Evolutionary conservation across 176 grass and related monocot genomes (phyloP), one percentile per base, ranked within the genome.

Genomic region (Avena sativa): DNA sequence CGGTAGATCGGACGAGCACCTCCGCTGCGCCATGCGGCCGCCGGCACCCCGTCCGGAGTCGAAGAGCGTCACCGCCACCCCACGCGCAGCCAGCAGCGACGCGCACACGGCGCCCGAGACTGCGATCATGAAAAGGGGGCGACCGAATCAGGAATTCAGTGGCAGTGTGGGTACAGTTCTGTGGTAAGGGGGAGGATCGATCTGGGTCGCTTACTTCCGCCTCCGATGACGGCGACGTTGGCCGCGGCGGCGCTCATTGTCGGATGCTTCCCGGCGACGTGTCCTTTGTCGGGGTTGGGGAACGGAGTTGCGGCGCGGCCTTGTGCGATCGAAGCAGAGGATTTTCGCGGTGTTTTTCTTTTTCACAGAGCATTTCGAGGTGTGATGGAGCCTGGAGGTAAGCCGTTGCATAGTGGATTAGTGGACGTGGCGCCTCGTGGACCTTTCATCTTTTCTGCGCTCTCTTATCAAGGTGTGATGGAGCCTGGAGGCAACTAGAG

Each of bases 61-160:
- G 79, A 95, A 95, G 28, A 98, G 61, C 52, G 96, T 94, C 34
- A 98, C 96, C 11, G 90, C 91, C 67, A 91, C 83, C 32, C 96
- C 93, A 34, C 85, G 83, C 12, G 90, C 85, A 20, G 96, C 93
- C 32, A 98, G 88, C 25, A 98, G 91, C 32, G 96, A 98, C 48
- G 96, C 92, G 90, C 96, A 95, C n/a, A 98, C 88, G 58, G 96
- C 76, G 56, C 96, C 96, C 34, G 92, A 77, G 68, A 98, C 96
- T 98, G 92, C 61, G 46, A 89, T 72, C 78, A 48, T 10, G 52
- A 9, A 26, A 61, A 50, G 15, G 58, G 55, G 36, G 51, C 14
- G 36, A 83, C 26, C 63, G 46, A 38, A 53, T 72, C 68, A 76
- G 79, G 50, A 77, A 20, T 77, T 53, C 23, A 10, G 23, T 28